These are phyloP conservation scores for Lichtheimia ornata DNA, from an alignment of 371 early-diverging fungal species.

Conservation along the genomic window DNA sequence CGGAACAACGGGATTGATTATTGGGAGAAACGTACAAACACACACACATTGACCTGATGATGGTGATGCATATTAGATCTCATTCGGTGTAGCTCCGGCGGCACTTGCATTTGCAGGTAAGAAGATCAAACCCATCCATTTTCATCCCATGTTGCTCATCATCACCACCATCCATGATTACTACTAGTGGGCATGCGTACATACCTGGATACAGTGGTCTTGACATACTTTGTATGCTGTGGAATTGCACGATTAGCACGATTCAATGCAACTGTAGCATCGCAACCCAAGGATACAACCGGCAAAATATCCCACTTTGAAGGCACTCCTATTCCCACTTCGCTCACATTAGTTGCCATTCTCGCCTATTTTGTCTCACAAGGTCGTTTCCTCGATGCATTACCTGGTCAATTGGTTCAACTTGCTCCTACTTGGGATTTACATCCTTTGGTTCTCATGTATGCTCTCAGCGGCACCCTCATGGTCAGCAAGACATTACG, in stretches of 20 bases:
- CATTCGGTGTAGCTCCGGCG: conserved; percentile 88
- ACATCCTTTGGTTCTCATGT: conserved; percentile 78
- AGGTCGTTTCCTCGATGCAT: conserved; percentile 51
- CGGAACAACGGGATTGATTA: not conserved
- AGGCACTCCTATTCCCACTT: conserved; percentile 90
- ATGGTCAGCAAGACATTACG: conserved; percentile 78
- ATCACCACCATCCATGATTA: not conserved
- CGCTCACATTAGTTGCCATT: conserved; percentile 66
- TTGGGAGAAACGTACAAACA: no score
- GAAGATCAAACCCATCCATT: not conserved
- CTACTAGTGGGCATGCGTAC: conserved; percentile 76
- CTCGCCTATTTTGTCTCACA: conserved; percentile 67
- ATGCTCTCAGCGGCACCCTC: conserved; percentile 73
- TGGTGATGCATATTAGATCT: conserved; percentile 44
- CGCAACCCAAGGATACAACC: conserved; percentile 68
- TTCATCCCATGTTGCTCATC: no score
- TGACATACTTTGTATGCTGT: conserved; percentile 86
- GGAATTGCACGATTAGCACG: conserved; percentile 88
- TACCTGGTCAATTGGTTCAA: conserved; percentile 48
- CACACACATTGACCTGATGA: no score
- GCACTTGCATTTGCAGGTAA: conserved; percentile 76
- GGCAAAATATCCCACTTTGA: conserved; percentile 87
- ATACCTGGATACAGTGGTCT: conserved; percentile 70
- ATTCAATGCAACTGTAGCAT: conserved; percentile 86
- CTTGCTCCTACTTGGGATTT: conserved; percentile 52